A percentile compares a stretch with the other conserved stretches of the same genome.
Conservation (phyloP, 83 land plant species). For the Thuja plicata region DNA sequence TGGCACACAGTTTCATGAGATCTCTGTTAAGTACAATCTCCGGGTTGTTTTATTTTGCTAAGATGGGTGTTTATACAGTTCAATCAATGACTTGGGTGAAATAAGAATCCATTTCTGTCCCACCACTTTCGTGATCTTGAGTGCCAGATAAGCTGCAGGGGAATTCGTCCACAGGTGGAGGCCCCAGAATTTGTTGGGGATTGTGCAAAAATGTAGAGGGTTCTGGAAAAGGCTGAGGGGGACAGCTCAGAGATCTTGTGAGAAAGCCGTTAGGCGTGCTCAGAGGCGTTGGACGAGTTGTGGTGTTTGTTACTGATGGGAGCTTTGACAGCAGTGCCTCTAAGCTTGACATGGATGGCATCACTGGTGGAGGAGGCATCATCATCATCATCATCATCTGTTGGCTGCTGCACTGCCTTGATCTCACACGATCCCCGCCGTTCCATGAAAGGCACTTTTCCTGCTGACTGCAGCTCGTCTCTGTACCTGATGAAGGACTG, state of each 20-base stretch:
- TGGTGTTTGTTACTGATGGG: conserved; percentile 27
- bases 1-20: not conserved
- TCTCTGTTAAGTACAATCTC: not conserved
- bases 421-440: not conserved
- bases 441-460: not conserved
- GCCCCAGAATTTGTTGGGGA: not conserved
- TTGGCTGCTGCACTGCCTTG: not conserved
- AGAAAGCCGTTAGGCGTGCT: not conserved
- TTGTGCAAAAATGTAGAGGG: not conserved
- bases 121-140: not conserved
- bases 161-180: not conserved
- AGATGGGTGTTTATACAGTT: not conserved
- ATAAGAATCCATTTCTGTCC: not conserved
- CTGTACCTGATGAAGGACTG: conserved; percentile 11
- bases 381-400: conserved; percentile 1
- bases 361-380: not conserved
- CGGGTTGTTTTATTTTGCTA: no score
- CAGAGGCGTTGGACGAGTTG: not conserved
- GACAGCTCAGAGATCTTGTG: not conserved
- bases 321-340: conserved; percentile 42
- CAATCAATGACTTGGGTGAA: not conserved
- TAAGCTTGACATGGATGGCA: conserved; percentile 40
- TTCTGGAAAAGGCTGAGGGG: not conserved
- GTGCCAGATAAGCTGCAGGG: not conserved
- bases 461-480: no score